These are phyloP conservation scores for Mortierella sp. DNA, from an alignment of 371 early-diverging fungal species.

Conservation along the genomic window DNA sequence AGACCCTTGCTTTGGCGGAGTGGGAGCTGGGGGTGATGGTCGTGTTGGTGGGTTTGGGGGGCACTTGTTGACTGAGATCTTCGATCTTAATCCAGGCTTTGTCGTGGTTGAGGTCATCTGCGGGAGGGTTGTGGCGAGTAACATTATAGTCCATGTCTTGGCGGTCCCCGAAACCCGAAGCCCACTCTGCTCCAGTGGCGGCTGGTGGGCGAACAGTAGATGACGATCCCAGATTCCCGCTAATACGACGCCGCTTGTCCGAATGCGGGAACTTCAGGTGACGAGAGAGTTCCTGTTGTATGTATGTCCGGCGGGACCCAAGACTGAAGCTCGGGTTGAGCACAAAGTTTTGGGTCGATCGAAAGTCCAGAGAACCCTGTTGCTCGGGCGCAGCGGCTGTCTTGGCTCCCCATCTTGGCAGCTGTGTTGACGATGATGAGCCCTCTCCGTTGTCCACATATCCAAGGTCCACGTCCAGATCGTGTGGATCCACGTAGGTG, in stretches of 20 bases:
- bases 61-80: neutral
- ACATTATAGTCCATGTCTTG: neutral
- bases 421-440: neutral
- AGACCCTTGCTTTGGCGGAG: no score
- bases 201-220: neutral
- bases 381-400: neutral
- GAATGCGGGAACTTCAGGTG: neutral
- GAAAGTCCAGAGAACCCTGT: neutral
- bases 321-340: neutral
- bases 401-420: neutral
- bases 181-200: neutral
- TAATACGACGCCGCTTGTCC: conserved; percentile 28
- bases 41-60: no score
- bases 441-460: neutral
- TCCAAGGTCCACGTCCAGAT: neutral
- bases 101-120: neutral
- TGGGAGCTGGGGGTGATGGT: no score
- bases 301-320: neutral
- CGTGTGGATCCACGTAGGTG: neutral
- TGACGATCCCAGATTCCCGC: conserved; percentile 6
- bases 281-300: neutral
- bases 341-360: neutral
- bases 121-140: neutral
- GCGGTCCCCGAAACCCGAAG: neutral
- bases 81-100: no score